Conservation (phyloP, 305 asterid genomes). For the Solanum hybrid region DNA sequence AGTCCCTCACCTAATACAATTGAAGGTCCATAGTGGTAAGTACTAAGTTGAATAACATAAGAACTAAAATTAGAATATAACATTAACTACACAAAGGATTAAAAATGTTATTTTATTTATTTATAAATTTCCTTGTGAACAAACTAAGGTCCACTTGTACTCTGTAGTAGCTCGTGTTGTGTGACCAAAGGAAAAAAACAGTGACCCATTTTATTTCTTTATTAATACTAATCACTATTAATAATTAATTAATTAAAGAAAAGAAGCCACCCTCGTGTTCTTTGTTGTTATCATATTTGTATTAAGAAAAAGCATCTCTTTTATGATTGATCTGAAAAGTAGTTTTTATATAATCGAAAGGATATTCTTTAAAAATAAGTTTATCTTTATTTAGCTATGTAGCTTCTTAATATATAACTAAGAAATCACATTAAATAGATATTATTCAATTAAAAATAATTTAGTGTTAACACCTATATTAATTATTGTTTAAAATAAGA, state of each 20-base stretch:
- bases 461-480: not conserved
- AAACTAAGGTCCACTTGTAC: not conserved
- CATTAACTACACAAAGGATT: not conserved
- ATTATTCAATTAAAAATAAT: not conserved
- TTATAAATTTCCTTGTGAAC: not conserved
- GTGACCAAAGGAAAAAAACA: not conserved
- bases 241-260: not conserved
- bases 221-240: not conserved
- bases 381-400: not conserved
- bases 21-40: not conserved
- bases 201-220: not conserved
- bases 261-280: not conserved
- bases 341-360: not conserved
- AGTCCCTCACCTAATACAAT: not conserved
- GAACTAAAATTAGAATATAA: not conserved
- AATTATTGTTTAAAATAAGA: not conserved
- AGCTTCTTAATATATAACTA: not conserved
- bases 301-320: not conserved
- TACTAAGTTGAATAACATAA: not conserved
- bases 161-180: not conserved
- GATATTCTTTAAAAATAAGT: not conserved
- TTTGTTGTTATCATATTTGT: not conserved
- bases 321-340: not conserved
- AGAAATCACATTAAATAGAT: not conserved
- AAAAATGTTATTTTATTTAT: not conserved